phyloP scores from a whole-genome alignment of 2,329 filamentous ascomycete genomes.

The Chlorencoelia australis region DNA sequence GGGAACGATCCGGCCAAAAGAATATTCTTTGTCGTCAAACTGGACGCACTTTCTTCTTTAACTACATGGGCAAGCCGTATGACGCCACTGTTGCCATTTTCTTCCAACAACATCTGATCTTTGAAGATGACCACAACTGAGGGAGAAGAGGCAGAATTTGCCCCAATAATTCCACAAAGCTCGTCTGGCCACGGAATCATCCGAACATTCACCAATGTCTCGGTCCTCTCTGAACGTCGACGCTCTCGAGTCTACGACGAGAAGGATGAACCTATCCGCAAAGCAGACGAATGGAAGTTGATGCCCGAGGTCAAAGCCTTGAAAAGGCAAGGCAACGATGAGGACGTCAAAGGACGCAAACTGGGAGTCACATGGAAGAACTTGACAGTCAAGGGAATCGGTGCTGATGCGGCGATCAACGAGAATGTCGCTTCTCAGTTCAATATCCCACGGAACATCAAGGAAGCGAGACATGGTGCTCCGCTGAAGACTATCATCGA shows the following conservation, averaged over 20 bases:
- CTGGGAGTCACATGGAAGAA: slow-evolving; percentile 25
- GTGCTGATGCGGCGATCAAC: slow-evolving; percentile 22
- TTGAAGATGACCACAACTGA: no score
- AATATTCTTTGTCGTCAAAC: no score
- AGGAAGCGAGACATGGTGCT: slow-evolving; percentile 46
- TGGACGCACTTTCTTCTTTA: no score
- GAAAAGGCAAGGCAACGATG: slow-evolving; percentile 17
- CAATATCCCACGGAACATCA: slow-evolving; percentile 12
- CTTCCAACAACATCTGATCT: no score
- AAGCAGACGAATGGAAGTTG: slow-evolving; percentile 20
- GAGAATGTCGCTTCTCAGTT: slow-evolving; percentile 23
- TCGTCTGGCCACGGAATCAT: slow-evolving; percentile 1
- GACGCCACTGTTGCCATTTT: no score
- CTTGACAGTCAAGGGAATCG: slow-evolving; percentile 24
- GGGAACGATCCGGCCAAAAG: no score
- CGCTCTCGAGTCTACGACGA: slow-evolving; percentile 15
- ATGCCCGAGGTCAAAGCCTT: slow-evolving; percentile 22
- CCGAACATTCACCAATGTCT: slow-evolving; percentile 12
- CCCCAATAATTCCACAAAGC: slow-evolving; percentile 4
- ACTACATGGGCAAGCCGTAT: no score
- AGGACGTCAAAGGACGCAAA: slow-evolving; percentile 24
- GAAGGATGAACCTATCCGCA: slow-evolving; percentile 11
- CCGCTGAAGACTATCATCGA: slow-evolving; percentile 56
- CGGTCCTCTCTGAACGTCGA: slow-evolving; percentile 10
- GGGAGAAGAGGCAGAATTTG: no score